phyloP scores from a whole-genome alignment of 2,329 filamentous ascomycete genomes.

The Arthrobotrys conoides region DNA sequence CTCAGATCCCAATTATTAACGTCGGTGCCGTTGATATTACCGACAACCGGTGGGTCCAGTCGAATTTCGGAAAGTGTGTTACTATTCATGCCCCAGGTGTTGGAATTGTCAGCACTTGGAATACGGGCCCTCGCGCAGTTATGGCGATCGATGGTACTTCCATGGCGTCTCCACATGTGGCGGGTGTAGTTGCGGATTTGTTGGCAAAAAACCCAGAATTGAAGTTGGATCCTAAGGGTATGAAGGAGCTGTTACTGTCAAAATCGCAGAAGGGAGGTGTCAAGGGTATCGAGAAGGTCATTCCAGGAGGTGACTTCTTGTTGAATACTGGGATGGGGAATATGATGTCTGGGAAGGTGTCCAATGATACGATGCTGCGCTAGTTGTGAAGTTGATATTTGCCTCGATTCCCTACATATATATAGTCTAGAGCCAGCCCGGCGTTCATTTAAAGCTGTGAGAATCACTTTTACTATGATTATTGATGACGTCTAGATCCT shows the following conservation, averaged over 20 bases:
- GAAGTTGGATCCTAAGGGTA: conserved; percentile 59
- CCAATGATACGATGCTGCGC: neutral
- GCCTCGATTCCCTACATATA: no score
- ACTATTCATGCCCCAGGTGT: conserved; percentile 75
- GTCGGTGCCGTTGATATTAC: conserved; percentile 66
- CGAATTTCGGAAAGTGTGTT: conserved; percentile 70
- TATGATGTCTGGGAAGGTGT: neutral
- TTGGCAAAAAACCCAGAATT: conserved; percentile 58
- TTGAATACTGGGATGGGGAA: conserved; percentile 40
- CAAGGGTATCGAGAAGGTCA: conserved; percentile 41
- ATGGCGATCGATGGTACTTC: conserved; percentile 70
- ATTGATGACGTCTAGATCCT: no score
- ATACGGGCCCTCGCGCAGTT: conserved; percentile 69
- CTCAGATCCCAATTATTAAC: conserved; percentile 67
- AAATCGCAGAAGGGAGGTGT: conserved; percentile 45
- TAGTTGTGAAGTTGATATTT: neutral
- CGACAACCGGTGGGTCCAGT: conserved; percentile 67
- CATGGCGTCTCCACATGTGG: conserved; percentile 69
- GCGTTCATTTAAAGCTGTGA: no score
- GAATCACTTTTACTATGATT: no score
- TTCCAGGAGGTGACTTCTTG: conserved; percentile 22
- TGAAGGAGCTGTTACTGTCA: conserved; percentile 62
- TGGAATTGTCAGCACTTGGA: conserved; percentile 71
- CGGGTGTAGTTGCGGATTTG: conserved; percentile 63
- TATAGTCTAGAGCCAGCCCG: no score